Base-by-base conservation (phyloP, 164 flowering plant species). In the Piper longum region DNA sequence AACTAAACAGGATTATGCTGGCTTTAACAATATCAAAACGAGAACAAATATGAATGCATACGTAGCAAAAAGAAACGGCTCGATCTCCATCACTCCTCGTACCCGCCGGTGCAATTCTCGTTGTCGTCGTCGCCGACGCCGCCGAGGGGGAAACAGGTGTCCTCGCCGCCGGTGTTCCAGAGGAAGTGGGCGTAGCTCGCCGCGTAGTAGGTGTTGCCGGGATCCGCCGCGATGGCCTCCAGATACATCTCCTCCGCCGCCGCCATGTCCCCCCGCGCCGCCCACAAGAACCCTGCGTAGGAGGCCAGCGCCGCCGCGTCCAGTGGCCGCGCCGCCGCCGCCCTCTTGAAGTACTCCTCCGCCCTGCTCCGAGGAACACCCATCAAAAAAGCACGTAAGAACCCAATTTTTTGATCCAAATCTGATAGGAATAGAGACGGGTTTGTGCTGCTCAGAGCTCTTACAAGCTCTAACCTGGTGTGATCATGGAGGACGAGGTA, bases 131-230 rank as follows among this genome's bases (percentile, higher is more conserved):
- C 4, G 19, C 59, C 42, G 60, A 36, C 62, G 16, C 56, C 17
- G 56, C 6, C 14, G 19, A 87, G 81, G 44, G 92, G 96, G 74
- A 54, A 90, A 72, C 96, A 93, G 1, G 99, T 90, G 62, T 90
- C 97, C 43, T 82, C 92, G 0, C 83, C 97, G 2, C 97, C 97
- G 1, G 97, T 93, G 76, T 75, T 85, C 96, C 95, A 90, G 0
- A 93, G 77, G 69, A 93, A 93, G 75, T 88, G 80, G 8, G 99
- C 97, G 57, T 93, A 93, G 56, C 75, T 81, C 2, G 81, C 86
- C 0, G 87, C 85, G 60, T 90, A 79, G 66, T 51, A 79, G 1
- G 83, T 62, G 76, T 88, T 90, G 56, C 65, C 69, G 0, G 99
- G 96, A 14, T 85, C 97, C 0, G 87, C 95, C 1, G 79, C 78